phyloP scores from a whole-genome alignment of 768 basidiomycete species.

The Termitomyces sp. region DNA sequence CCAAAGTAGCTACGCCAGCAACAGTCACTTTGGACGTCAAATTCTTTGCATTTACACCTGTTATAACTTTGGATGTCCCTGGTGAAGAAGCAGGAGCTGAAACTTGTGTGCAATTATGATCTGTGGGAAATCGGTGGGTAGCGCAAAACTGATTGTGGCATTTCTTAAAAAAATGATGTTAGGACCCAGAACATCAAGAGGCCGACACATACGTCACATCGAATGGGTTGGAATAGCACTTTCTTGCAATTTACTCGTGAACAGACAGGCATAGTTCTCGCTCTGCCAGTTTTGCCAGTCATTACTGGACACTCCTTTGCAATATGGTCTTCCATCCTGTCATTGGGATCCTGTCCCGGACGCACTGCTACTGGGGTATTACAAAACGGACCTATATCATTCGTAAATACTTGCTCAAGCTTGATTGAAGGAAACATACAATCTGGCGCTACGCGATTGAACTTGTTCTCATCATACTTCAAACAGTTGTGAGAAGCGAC shows the following conservation, averaged over 20 bases:
- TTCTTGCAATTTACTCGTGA: conserved; percentile 63
- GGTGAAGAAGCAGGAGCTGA: conserved; percentile 17
- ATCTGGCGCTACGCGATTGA: conserved; percentile 71
- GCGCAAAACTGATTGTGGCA: conserved; percentile 73
- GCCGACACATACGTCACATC: conserved; percentile 55
- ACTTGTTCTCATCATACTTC: conserved; percentile 64
- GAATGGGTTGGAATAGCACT: conserved; percentile 67
- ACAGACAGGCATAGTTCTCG: conserved; percentile 50
- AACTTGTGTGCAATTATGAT: conserved; percentile 50
- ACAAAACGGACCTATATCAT: conserved; percentile 63
- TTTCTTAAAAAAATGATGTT: conserved; percentile 34
- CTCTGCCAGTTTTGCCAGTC: conserved; percentile 49
- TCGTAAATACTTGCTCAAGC: neutral
- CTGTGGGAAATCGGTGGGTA: conserved; percentile 70
- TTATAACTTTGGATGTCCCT: conserved; percentile 10
- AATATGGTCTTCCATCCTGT: conserved; percentile 76
- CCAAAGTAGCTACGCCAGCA: conserved; percentile 18
- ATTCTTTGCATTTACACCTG: conserved; percentile 31
- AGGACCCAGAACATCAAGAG: neutral
- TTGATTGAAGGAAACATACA: conserved; percentile 37
- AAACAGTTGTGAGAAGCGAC: conserved; percentile 62
- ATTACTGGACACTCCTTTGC: conserved; percentile 58
- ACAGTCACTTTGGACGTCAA: conserved; percentile 32
- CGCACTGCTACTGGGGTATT: conserved; percentile 67
- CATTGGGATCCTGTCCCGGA: conserved; percentile 76